A percentile compares a stretch with the other conserved stretches of the same genome.
These are phyloP conservation scores for Fraxinus greggii DNA, from an alignment of 305 asterid species.

Conservation along the genomic window DNA sequence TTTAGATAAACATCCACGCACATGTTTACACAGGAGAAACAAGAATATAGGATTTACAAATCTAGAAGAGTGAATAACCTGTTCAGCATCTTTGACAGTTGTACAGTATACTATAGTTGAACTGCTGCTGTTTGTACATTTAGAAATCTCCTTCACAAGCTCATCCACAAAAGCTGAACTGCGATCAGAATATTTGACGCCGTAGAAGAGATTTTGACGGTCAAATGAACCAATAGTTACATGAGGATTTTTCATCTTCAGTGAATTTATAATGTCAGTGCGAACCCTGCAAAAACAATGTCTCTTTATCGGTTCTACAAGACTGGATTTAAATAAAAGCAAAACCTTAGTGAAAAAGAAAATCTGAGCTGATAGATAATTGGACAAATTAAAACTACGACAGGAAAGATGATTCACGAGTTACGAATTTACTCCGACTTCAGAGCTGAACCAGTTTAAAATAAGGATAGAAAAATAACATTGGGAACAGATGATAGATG, in stretches of 20 bases:
- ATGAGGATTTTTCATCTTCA: conserved; percentile 69
- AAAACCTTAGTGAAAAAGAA: conserved; percentile 16
- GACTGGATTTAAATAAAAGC: conserved; percentile 1
- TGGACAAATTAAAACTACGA: conserved; percentile 1
- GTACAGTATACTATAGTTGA: conserved; percentile 86
- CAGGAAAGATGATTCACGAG: not conserved
- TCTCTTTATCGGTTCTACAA: conserved; percentile 23
- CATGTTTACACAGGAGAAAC: conserved; percentile 2
- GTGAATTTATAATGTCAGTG: conserved; percentile 60
- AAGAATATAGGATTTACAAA: conserved; percentile 19
- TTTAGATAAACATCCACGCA: conserved; percentile 12
- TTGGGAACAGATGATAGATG: conserved; percentile 11
- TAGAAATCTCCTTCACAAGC: conserved; percentile 60
- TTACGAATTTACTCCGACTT: not conserved
- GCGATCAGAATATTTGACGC: conserved; percentile 61
- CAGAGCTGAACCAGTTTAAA: not conserved
- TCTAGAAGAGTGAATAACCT: conserved; percentile 41
- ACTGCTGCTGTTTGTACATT: conserved; percentile 47
- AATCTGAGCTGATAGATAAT: conserved; percentile 5
- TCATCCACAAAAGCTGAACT: conserved; percentile 56
- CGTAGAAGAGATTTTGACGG: conserved; percentile 85
- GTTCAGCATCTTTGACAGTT: conserved; percentile 79
- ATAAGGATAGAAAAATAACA: conserved; percentile 2
- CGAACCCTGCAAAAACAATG: conserved; percentile 61
- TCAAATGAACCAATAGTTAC: conserved; percentile 87